Conservation (phyloP, 2,329 filamentous ascomycete species). For the Xylariaceae sp. region DNA sequence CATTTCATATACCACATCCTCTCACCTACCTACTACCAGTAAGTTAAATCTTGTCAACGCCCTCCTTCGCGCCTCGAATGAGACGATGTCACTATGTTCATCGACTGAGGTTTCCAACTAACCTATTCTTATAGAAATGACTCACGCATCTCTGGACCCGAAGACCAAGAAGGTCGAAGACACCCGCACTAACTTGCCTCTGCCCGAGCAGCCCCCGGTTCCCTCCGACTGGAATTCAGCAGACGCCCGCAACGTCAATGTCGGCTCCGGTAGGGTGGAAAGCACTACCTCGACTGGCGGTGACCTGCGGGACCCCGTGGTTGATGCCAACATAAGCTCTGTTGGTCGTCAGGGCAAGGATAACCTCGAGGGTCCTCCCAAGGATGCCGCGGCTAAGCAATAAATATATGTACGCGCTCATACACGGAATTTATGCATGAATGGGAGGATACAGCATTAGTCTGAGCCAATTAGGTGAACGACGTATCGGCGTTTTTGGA, state of each 20-base stretch:
- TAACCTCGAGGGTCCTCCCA: conserved; percentile 59
- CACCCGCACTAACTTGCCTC: conserved; percentile 74
- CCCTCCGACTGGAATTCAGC: conserved; percentile 79
- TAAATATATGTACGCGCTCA: not conserved
- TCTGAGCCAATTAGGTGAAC: not conserved
- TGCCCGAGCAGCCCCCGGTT: conserved; percentile 78
- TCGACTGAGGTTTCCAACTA: not conserved
- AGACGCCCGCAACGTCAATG: conserved; percentile 71
- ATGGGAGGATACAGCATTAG: not conserved
- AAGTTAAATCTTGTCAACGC: not conserved
- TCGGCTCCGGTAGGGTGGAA: conserved; percentile 66
- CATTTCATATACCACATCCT: not conserved
- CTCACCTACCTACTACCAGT: conserved; percentile 10
- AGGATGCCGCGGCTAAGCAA: conserved; percentile 55
- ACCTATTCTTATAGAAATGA: conserved; percentile 16
- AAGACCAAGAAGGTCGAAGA: conserved; percentile 62
- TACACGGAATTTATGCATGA: not conserved
- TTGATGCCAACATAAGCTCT: conserved; percentile 60
- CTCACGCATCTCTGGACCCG: conserved; percentile 22
- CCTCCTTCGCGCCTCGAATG: not conserved
- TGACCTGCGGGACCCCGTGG: conserved; percentile 62
- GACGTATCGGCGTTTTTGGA: not conserved
- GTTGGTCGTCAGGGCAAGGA: conserved; percentile 71
- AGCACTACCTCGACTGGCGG: conserved; percentile 59
- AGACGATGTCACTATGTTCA: not conserved